Percentiles rank a stretch among this genome's conserved stretches.
Evolutionary conservation across 148 eudicot species (phyloP).

Genomic region (Silene uniflora): DNA sequence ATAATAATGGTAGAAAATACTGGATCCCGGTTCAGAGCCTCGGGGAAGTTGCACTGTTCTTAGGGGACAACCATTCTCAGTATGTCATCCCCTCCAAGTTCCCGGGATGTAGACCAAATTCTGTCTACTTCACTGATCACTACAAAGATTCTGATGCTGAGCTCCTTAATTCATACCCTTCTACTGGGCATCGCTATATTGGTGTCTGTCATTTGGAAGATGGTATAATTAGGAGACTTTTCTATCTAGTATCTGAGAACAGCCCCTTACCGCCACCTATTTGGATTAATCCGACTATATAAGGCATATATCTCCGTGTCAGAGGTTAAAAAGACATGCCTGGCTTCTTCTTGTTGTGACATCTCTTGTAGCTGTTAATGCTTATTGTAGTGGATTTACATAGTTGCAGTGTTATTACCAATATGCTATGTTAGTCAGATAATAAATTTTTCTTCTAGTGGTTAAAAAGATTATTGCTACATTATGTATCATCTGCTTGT

Average conservation of each 20-base stretch:
- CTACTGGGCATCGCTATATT: neutral
- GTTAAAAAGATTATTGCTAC: too few species aligned
- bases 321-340: neutral
- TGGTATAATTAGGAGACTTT: neutral
- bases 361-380: neutral
- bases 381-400: neutral
- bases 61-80: constrained; percentile 15
- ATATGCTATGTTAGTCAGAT: too few species aligned
- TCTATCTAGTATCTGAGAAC: neutral
- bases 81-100: constrained; percentile 4
- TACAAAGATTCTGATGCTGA: constrained; percentile 12
- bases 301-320: neutral
- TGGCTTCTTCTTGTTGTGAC: neutral
- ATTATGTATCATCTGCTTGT: constrained; percentile 1
- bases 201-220: constrained; percentile 9
- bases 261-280: constrained; percentile 14
- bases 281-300: constrained; percentile 17
- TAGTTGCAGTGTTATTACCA: neutral
- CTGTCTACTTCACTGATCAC: constrained; percentile 16
- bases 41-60: constrained; percentile 15
- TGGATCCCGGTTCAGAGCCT: neutral
- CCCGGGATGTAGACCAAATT: constrained; percentile 14
- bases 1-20: neutral
- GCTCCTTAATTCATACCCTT: neutral
- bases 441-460: too few species aligned